Base-by-base conservation (phyloP, 345 rosid genomes). In the Clausena lansium region DNA sequence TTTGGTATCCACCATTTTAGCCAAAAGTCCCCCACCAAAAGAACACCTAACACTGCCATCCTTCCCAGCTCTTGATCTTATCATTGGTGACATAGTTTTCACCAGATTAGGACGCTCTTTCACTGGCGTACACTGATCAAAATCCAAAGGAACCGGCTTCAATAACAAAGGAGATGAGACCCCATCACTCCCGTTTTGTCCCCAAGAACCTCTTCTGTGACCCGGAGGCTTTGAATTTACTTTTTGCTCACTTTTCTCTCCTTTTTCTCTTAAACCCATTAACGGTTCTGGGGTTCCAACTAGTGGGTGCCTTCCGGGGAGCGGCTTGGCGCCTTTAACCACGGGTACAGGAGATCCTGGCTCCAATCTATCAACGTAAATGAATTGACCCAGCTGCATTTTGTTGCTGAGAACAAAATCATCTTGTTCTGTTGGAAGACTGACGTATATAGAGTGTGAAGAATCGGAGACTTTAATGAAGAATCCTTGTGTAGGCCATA, bases 341-440 rank as follows among this genome's bases (percentile, higher is more conserved):
- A 94, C 84, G 0, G 99, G 99, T 45, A 97, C 95, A 14, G 98
- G 98, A 0, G 98, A 93, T 3, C 98, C 99, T 6, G 95, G 96
- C 79, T 97, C 99, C 50, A 97, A 82, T 58, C 87, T 82, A 19
- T 97, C 99, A 0, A 97, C 90, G 72, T 97, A 91, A 63, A 94
- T 89, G 86, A 91, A 94, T 78, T 97, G 98, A 14, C 99, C 99
- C 13, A 97, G 87, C 85, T 97, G 98, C 94, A 97, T 88, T 80
- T 89, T 91, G 85, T 92, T 81, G 87, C 98, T 96, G 13, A 96
- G 83, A 58, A 97, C 95, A 55, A 80, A 85, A 28, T 97, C 99
- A 67, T 97, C 85, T 78, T 97, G 96, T 27, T 89, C 93, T 0
- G 93, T 75, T 20, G 99, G 99, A n/a, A 97, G 95, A 73, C 88